Evolutionary conservation across 306 rosid genomes (phyloP), one percentile per base, ranked within the genome.

Genomic region (Cicer pinnatifidum): DNA sequence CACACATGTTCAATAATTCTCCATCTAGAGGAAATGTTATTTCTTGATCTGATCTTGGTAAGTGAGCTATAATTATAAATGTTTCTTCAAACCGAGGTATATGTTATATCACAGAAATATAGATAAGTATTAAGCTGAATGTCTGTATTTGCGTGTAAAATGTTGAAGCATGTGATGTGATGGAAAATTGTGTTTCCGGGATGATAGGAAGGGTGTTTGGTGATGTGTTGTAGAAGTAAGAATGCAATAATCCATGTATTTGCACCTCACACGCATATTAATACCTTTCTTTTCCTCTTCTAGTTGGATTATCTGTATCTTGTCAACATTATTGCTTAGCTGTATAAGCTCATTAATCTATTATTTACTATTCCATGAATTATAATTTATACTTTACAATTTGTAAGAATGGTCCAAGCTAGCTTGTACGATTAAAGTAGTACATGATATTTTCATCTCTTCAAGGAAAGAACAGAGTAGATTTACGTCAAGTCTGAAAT

Each of bases 21-120:
- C 76, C 70, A 73, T 78, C 85, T 23, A 81, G 44, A 40, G 84
- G 73, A 83, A 82, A 73, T 78, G 69, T 71, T 80, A 67, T 81
- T 76, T 80, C 82, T 82, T 81, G 84, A 90, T 85, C 89, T 81
- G 77, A 82, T 86, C 79, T 92, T 79, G 90, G 84, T 85, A 75
- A 80, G 59, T 33, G 87, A 87, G 85, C 80, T 69, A 56, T 81
- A 73, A 76, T 78, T 69, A 56, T 81, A 73, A 76, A 74, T 80
- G 71, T 67, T 75, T 46, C 72, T 56, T 77, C 77, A 28, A 59
- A 77, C 85, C 82, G 69, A 73, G 78, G 67, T 70, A 82, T 67
- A 66, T 73, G 79, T 41, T 72, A 73, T 56, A 79, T 78, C 78
- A 79, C 80, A 61, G 16, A 78, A 76, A 56, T 67, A 61, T 64